Evolutionary conservation across 129 eudicot species (phyloP), one percentile per base, ranked within the genome.

Genomic region (Glebionis coronaria): DNA sequence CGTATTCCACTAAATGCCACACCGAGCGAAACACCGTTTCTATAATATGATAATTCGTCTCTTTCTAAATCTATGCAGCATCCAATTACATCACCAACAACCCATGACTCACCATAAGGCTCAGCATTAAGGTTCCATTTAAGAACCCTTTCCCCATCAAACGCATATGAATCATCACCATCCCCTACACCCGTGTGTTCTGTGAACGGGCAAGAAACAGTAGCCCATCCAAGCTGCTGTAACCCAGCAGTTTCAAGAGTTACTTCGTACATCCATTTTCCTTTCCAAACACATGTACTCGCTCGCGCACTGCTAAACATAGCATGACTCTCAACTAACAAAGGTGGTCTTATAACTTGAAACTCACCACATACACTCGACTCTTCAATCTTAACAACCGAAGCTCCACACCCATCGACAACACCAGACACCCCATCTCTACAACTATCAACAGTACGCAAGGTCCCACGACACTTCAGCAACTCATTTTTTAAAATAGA

Each of bases 261-360:
- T 61, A 87, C 97, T 82, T 94, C 99, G 73, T 90, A 94, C 99
- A 94, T 94, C 99, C 99, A 94, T 78, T 90, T 90, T 50, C 99
- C 99, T 85, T 87, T 85, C 99, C 99, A 94, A 14, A 90, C 95
- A 83, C 99, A 90, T 18, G 92, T 72, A 80, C 83, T 90, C 46
- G 95, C 97, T 69, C 99, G 83, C 61, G 81, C 88, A 61, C 99
- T 94, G 47, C 95, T 85, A 66, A 94, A 94, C 50, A 90, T 71
- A 6, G 91, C 90, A 74, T 87, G 87, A 76, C 99, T 87, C 72
- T 94, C 95, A 69, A 90, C 60, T 57, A 90, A 60, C 56, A 87
- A 79, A 61, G 93, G 88, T 1, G 73, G 79, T 52, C 78, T 84
- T 60, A 83, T 72, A 35, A 89, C 68, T 45, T 88, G 84, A 56